These are phyloP conservation scores for Termitomyces sp. DNA, from an alignment of 768 basidiomycete species.

Conservation along the genomic window DNA sequence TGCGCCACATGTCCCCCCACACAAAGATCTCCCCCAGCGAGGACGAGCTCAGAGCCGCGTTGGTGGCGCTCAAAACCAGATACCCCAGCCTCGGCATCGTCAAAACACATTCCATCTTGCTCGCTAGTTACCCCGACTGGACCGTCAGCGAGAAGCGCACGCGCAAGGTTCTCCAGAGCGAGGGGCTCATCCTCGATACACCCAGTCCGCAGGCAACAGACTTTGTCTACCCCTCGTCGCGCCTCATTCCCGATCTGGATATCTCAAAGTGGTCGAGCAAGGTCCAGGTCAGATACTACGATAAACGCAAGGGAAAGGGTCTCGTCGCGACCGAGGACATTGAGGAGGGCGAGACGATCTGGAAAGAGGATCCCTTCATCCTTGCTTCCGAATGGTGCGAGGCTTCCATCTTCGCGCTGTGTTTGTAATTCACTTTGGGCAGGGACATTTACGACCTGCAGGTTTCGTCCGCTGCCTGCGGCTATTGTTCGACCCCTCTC, in stretches of 20 bases:
- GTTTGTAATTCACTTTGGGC: background rate
- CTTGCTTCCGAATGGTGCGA: slow-evolving; percentile 75
- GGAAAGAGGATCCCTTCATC: slow-evolving; percentile 82
- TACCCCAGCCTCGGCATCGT: slow-evolving; percentile 64
- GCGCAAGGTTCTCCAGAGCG: slow-evolving; percentile 60
- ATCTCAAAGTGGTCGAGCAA: slow-evolving; percentile 56
- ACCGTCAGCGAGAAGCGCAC: slow-evolving; percentile 80
- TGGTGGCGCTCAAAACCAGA: slow-evolving; percentile 46
- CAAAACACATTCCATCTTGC: slow-evolving; percentile 64
- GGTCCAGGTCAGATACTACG: slow-evolving; percentile 63
- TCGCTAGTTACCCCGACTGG: slow-evolving; percentile 60
- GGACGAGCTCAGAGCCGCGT: slow-evolving; percentile 50
- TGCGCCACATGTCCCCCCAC: slow-evolving; percentile 8
- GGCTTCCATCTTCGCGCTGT: background rate
- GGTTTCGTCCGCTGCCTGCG: slow-evolving; percentile 53
- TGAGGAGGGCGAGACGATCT: slow-evolving; percentile 65
- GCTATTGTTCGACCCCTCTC: slow-evolving; percentile 67
- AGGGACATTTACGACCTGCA: slow-evolving; percentile 82
- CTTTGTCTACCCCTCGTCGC: slow-evolving; percentile 51
- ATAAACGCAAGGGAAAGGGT: slow-evolving; percentile 74
- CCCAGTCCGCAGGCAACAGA: slow-evolving; percentile 10
- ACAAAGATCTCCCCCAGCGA: slow-evolving; percentile 46
- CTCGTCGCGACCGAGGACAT: slow-evolving; percentile 68
- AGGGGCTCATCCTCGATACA: slow-evolving; percentile 39
- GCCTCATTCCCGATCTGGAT: slow-evolving; percentile 59